A percentile compares a stretch with the other conserved stretches of the same genome.
phyloP scores from a whole-genome alignment of 257 asterid species.

The Fraxinus americana region DNA sequence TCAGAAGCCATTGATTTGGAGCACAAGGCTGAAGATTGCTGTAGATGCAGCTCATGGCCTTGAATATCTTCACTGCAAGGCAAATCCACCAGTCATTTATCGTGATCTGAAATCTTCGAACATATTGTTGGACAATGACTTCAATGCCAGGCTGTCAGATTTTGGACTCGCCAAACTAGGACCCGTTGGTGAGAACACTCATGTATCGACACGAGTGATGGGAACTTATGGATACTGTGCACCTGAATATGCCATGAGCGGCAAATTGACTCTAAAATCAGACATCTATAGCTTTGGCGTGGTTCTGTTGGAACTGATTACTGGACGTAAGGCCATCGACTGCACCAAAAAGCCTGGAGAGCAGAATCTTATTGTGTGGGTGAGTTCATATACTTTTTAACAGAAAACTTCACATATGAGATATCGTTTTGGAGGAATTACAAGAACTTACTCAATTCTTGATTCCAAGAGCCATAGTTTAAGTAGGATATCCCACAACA shows the following conservation, averaged over 20 bases:
- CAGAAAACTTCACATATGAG: not conserved
- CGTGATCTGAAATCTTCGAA: slow-evolving; percentile 85
- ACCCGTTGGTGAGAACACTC: slow-evolving; percentile 87
- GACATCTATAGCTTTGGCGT: slow-evolving; percentile 94
- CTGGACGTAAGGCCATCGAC: slow-evolving; percentile 80
- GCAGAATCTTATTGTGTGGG: slow-evolving; percentile 85
- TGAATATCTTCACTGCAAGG: slow-evolving; percentile 78
- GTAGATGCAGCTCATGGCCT: slow-evolving; percentile 88
- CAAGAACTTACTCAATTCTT: not conserved
- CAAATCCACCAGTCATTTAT: slow-evolving; percentile 86
- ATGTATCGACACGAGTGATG: slow-evolving; percentile 94
- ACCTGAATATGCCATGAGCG: slow-evolving; percentile 88
- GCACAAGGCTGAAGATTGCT: slow-evolving; percentile 77
- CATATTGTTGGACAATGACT: slow-evolving; percentile 75
- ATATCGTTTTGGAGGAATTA: slow-evolving; percentile 6
- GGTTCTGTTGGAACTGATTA: slow-evolving; percentile 79
- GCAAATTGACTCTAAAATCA: slow-evolving; percentile 81
- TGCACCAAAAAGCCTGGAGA: slow-evolving; percentile 50
- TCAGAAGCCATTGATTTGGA: slow-evolving; percentile 67
- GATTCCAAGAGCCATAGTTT: not conserved
- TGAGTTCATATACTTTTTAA: slow-evolving; percentile 37
- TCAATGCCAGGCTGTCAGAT: slow-evolving; percentile 82
- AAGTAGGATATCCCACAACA: not conserved
- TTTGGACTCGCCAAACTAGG: slow-evolving; percentile 92
- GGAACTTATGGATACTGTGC: slow-evolving; percentile 95